Base-by-base conservation (phyloP, 1,284 basidiomycete genomes). In the Sporisorium scitamineum region DNA sequence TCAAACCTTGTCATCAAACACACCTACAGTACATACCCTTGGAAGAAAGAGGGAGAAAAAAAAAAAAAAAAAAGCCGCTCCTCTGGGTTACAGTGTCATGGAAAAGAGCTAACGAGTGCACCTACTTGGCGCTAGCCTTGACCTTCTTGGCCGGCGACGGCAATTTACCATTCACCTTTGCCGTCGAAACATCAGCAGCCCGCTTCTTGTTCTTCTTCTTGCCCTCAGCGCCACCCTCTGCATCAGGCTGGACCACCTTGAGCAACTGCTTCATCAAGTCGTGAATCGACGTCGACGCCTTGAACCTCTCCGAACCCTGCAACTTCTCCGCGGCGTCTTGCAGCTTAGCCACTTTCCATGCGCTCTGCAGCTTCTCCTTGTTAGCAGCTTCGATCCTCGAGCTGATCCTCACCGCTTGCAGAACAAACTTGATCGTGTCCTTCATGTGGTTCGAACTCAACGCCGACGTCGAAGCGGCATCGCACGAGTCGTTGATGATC, bases 401-500 rank as follows among this genome's bases (percentile, higher is more conserved):
- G 51, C 90, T 90, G 65, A 91, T 90, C 55, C 94, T 90, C 13
- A 90, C 88, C 37, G 90, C 89, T 22, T 89, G 86, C 8, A 94
- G 86, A 0, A 88, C 90, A 56, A 93, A 87, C 85, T 94, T 95
- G 69, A 94, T 86, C 16, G 94, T 86, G 31, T 94, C 92, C 85
- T 94, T 96, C 80, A 92, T 85, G 64, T 94, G 91, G 9, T 89
- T 86, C 1, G 91, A 88, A 29, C 90, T 92, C 61, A 92, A 47
- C 42, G 60, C 22, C 6, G 61, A 29, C 2, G 55, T 86, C 5
- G 87, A 54, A 5, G 61, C 85, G 16, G 88, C 86, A 24, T 89
- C 87, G 3, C 87, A 83, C 81, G 90, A 90, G 9, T 91, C 90
- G 10, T 87, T 87, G 29, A 92, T 84, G 53, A 89, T 85, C 27